A percentile compares a stretch with the other conserved stretches of the same genome.
Conservation (phyloP, 768 basidiomycete genomes). For the Termitomyces titanicus region DNA sequence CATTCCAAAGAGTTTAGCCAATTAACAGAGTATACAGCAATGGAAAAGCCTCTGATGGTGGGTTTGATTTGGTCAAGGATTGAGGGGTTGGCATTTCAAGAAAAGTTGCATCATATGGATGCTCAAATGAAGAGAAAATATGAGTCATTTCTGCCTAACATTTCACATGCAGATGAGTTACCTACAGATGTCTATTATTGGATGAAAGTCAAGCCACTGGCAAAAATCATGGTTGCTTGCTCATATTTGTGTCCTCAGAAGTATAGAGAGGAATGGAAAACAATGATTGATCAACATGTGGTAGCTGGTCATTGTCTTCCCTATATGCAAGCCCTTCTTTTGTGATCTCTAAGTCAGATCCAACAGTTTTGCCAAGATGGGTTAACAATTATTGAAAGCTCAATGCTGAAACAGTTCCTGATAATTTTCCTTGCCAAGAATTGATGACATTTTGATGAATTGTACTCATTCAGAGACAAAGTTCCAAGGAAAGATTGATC, state of each 20-base stretch:
- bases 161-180: not conserved
- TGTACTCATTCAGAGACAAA: not conserved
- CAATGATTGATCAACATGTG: not conserved
- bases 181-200: not conserved
- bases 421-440: not conserved
- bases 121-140: not conserved
- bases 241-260: not conserved
- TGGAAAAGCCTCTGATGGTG: not conserved
- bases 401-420: no score
- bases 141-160: not conserved
- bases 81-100: not conserved
- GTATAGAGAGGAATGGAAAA: not conserved
- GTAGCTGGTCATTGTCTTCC: not conserved
- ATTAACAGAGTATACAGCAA: no score
- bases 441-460: not conserved
- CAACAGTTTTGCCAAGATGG: slow-evolving; percentile 19
- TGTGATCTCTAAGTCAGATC: slow-evolving; percentile 21
- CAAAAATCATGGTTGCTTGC: not conserved
- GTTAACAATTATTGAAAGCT: slow-evolving; percentile 19
- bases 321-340: slow-evolving; percentile 12
- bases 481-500: not conserved
- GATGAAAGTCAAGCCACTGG: not conserved
- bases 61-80: not conserved
- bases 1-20: no score
- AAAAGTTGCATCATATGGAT: not conserved